phyloP scores from a whole-genome alignment of 2,329 filamentous ascomycete species.

The Fusarium brevicatenulatum region DNA sequence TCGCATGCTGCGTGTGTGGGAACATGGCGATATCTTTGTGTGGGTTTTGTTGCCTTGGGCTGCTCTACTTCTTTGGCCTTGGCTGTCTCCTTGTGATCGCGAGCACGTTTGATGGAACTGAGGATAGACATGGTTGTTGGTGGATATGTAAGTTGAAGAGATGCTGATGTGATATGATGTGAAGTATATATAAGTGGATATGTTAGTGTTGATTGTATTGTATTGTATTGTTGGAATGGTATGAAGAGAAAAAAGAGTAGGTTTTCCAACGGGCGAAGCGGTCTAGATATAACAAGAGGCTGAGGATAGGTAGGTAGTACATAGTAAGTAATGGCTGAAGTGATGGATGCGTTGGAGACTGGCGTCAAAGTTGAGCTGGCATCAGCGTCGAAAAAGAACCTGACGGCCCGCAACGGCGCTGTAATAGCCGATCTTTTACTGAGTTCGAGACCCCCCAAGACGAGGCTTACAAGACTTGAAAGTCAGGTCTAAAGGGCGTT shows the following conservation, averaged over 20 bases:
- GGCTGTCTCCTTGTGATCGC: constrained; percentile 66
- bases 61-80: constrained; percentile 60
- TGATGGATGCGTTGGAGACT: constrained; percentile 24
- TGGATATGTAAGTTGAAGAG: not conserved
- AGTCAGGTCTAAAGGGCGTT: constrained; percentile 17
- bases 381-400: not conserved
- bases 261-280: not conserved
- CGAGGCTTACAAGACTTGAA: not conserved
- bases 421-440: constrained; percentile 24
- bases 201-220: not conserved
- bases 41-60: constrained; percentile 53
- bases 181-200: not conserved
- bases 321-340: not conserved
- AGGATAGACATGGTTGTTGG: constrained; percentile 64
- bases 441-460: constrained; percentile 27
- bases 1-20: constrained; percentile 71
- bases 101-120: constrained; percentile 61
- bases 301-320: not conserved
- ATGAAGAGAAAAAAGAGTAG: constrained; percentile 4
- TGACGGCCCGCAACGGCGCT: constrained; percentile 29
- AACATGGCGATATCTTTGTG: constrained; percentile 65
- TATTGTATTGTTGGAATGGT: not conserved
- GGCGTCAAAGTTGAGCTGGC: constrained; percentile 24
- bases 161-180: not conserved
- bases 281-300: constrained; percentile 27